Evolutionary conservation across 257 asterid species (phyloP), one percentile per base, ranked within the genome.

Genomic region (Paulownia fortunei): DNA sequence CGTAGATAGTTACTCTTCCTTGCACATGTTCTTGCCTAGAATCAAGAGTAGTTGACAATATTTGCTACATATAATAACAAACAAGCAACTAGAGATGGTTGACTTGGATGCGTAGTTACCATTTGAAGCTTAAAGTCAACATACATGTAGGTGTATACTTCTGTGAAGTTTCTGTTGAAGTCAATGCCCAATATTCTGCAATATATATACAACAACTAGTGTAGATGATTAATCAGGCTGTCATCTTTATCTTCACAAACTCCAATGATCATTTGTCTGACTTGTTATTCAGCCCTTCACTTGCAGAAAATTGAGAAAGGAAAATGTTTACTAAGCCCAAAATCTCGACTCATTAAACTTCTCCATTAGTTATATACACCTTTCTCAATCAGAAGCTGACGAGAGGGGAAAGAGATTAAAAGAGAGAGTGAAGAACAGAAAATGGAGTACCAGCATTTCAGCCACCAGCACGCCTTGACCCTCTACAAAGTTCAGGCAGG

Each of bases 381-480:
- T 60, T 44, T 76, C 68, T 18, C 67, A 49, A 82, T 67, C 79
- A 54, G 11, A 70, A 41, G 10, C 42, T 18, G 8, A n/a, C 8
- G 19, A 55, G 13, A 37, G n/a, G 67, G 13, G 16, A 30, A 32
- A 16, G 15, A 30, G 36, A 4, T 2, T 30, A 46, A 58, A 16
- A 21, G n/a, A 36, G 51, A 44, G 30, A 32, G 24, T 51, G 8
- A 36, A 52, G 68, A 30, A 34, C 12, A 60, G 16, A 63, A 10
- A 44, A 86, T 86, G 89, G 89, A 86, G 72, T 86, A 86, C 89
- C 83, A 83, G 81, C 89, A 85, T 79, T 91, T 91, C 89, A 87
- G 94, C 87, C 94, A 91, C 64, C 76, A 81, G 30, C 97, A 91
- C 79, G 62, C 82, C 41, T 74, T 91, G 61, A 83, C 74, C 84